These are phyloP conservation scores for baker's yeast (Saccharomyces cerevisiae) DNA, from an alignment of 805 yeast genomes.

Conservation along the genomic window DNA sequence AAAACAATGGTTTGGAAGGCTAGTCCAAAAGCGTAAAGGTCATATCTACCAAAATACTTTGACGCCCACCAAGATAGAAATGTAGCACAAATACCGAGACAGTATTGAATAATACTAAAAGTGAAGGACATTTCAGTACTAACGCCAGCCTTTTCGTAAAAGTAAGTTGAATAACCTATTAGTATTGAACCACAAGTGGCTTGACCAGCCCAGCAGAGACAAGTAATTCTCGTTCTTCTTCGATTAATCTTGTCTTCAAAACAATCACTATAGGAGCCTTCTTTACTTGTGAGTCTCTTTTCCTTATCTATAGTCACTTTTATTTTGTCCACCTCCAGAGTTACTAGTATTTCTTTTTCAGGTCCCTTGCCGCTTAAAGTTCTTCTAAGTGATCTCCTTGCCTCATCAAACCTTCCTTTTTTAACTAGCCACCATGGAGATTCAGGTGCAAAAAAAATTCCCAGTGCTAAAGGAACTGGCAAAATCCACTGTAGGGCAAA, in stretches of 20 bases:
- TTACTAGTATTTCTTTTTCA: constrained; percentile 31
- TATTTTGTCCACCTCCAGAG: constrained; percentile 38
- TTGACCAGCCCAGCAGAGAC: constrained; percentile 40
- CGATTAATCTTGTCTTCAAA: constrained; percentile 37
- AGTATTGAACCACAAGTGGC: constrained; percentile 38
- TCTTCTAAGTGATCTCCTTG: constrained; percentile 34
- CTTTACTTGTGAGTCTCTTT: constrained; percentile 5
- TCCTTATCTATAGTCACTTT: constrained; percentile 37
- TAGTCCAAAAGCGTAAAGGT: constrained; percentile 10
- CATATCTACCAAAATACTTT: constrained; percentile 9
- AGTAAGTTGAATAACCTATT: constrained; percentile 44
- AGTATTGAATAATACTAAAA: constrained; percentile 39
- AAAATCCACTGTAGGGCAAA: constrained; percentile 56
- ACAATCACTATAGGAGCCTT: constrained; percentile 32
- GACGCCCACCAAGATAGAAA: constrained; percentile 12
- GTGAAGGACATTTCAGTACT: constrained; percentile 38
- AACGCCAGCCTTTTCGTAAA: constrained; percentile 43
- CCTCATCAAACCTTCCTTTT: constrained; percentile 44
- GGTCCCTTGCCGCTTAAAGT: constrained; percentile 29
- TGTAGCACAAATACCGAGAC: constrained; percentile 39
- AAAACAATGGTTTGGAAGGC: constrained; percentile 29
- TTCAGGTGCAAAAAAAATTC: constrained; percentile 45
- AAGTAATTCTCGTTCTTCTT: constrained; percentile 45
- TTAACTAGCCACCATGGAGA: constrained; percentile 67
- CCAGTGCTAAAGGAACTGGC: constrained; percentile 40